These are phyloP conservation scores for Globisporangium emineosum DNA, from an alignment of 352 stramenopile species.

Conservation along the genomic window DNA sequence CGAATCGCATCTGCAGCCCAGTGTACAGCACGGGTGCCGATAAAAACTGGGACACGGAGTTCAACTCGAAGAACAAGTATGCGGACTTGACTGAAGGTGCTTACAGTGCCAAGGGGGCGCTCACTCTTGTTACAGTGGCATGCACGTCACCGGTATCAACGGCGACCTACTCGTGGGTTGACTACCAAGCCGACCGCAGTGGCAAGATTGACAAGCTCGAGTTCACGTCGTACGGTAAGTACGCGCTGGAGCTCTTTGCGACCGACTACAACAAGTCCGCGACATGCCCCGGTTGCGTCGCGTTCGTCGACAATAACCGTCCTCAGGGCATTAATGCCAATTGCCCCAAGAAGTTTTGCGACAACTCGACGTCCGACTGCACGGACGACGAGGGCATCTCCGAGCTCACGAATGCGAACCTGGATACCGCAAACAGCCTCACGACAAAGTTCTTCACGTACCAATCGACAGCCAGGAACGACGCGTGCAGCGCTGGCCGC, in stretches of 20 bases:
- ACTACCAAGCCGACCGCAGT: slow-evolving; percentile 37
- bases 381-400: slow-evolving; percentile 8
- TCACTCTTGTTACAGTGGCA: too few relatives aligned
- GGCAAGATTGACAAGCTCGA: slow-evolving; percentile 34
- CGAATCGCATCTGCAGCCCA: neutral
- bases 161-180: slow-evolving; percentile 34
- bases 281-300: slow-evolving; percentile 44
- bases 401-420: slow-evolving; percentile 30
- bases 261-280: slow-evolving; percentile 44
- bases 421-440: slow-evolving; percentile 21
- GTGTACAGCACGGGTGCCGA: slow-evolving; percentile 7
- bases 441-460: slow-evolving; percentile 37
- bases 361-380: slow-evolving; percentile 16
- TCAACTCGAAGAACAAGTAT: neutral
- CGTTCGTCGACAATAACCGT: slow-evolving; percentile 50
- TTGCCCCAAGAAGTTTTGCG: slow-evolving; percentile 45
- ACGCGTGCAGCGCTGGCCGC: slow-evolving; percentile 35
- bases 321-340: slow-evolving; percentile 21
- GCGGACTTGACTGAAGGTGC: neutral
- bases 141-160: too few relatives aligned
- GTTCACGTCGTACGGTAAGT: slow-evolving; percentile 50
- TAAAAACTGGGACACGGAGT: too few relatives aligned
- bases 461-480: slow-evolving; percentile 45
- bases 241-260: slow-evolving; percentile 39
- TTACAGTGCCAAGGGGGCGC: neutral